These are phyloP conservation scores for Quercus phellos DNA, from an alignment of 331 rosid genomes.

Conservation along the genomic window DNA sequence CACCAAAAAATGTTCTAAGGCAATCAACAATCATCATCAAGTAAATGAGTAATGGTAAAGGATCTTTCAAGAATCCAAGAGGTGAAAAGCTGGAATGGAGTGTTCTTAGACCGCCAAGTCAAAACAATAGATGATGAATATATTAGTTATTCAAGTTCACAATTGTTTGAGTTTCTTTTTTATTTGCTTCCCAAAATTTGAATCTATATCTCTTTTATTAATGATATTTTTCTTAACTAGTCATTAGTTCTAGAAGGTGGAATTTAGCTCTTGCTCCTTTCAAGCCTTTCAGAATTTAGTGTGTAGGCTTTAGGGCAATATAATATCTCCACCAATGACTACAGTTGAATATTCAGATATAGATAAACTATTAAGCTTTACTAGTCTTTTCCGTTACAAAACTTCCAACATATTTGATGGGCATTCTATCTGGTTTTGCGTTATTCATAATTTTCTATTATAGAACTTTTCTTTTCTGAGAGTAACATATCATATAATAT, in stretches of 20 bases:
- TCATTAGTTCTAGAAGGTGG: neutral
- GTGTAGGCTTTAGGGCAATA: too few relatives aligned
- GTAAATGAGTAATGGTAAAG: conserved; percentile 30
- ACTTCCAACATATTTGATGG: too few relatives aligned
- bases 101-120: conserved; percentile 58
- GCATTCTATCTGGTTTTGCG: too few relatives aligned
- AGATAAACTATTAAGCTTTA: too few relatives aligned
- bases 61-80: conserved; percentile 60
- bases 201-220: conserved; percentile 1
- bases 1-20: conserved; percentile 42
- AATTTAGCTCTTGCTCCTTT: neutral
- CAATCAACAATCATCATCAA: conserved; percentile 22
- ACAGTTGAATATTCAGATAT: too few relatives aligned
- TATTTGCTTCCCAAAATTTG: neutral
- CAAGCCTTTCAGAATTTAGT: neutral
- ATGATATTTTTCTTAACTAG: neutral
- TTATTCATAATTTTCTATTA: too few relatives aligned
- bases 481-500: too few relatives aligned
- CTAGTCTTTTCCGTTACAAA: too few relatives aligned
- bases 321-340: too few relatives aligned
- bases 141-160: conserved; percentile 10
- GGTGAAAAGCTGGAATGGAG: conserved; percentile 65
- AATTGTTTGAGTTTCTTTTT: conserved; percentile 8
- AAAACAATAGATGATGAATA: conserved; percentile 31
- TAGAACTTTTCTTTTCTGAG: too few relatives aligned